phyloP scores from a whole-genome alignment of 352 stramenopile species.

The Albugo candida region DNA sequence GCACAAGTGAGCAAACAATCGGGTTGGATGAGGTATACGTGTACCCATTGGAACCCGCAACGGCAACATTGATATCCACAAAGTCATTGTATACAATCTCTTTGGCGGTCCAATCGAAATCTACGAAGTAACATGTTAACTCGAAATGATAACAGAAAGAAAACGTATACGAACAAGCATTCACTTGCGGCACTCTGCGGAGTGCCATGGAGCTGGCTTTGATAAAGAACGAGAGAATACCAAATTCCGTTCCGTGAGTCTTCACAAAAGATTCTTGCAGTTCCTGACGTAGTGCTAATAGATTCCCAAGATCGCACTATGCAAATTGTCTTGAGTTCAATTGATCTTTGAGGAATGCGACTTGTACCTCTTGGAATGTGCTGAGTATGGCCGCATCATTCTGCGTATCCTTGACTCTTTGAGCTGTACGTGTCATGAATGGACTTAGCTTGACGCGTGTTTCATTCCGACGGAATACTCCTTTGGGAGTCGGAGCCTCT shows the following conservation, averaged over 20 bases:
- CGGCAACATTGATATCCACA: slow-evolving; percentile 95
- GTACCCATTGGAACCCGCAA: slow-evolving; percentile 84
- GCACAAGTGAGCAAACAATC: slow-evolving; percentile 2
- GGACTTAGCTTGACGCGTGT: slow-evolving; percentile 88
- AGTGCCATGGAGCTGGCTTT: slow-evolving; percentile 89
- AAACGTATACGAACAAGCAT: slow-evolving; percentile 67
- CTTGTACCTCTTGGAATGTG: slow-evolving; percentile 91
- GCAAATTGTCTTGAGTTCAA: not conserved
- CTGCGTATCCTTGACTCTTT: slow-evolving; percentile 95
- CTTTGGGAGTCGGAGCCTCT: slow-evolving; percentile 8
- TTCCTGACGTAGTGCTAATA: slow-evolving; percentile 87
- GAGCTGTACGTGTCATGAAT: slow-evolving; percentile 88
- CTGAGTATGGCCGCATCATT: slow-evolving; percentile 97
- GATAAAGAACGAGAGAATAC: slow-evolving; percentile 98
- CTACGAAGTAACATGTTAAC: slow-evolving; percentile 13
- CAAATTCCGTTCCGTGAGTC: slow-evolving; percentile 93
- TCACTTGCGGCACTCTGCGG: slow-evolving; percentile 88
- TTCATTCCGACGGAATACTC: slow-evolving; percentile 41
- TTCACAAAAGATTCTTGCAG: slow-evolving; percentile 90
- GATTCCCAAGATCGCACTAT: slow-evolving; percentile 84
- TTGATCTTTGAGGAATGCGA: not conserved
- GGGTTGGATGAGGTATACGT: not conserved
- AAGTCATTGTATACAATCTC: slow-evolving; percentile 99
- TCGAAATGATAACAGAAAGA: not conserved
- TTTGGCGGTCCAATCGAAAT: slow-evolving; percentile 95